Conservation (phyloP, 768 basidiomycete species). For the Hydnomerulius pinastri region DNA sequence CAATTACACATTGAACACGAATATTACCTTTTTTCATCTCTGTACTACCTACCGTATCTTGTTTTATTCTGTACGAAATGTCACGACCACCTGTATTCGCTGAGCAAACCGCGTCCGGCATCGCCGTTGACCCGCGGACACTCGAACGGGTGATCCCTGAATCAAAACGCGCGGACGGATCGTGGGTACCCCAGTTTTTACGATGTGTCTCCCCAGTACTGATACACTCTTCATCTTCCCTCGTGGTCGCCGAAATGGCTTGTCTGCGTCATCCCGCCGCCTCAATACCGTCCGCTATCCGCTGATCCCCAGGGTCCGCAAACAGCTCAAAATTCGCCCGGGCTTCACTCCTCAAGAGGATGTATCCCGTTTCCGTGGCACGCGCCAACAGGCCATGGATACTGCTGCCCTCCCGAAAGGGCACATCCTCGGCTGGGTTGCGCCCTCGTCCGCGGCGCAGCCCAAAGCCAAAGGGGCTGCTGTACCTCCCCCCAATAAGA, state of each 20-base stretch:
- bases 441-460: slow-evolving; percentile 51
- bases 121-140: slow-evolving; percentile 82
- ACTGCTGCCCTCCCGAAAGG: slow-evolving; percentile 65
- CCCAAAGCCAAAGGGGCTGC: slow-evolving; percentile 31
- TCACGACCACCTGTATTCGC: slow-evolving; percentile 78
- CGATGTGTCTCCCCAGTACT: slow-evolving; percentile 3
- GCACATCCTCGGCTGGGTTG: slow-evolving; percentile 81
- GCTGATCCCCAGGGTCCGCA: slow-evolving; percentile 62
- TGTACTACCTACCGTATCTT: neutral
- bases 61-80: slow-evolving; percentile 44
- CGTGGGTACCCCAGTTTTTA: slow-evolving; percentile 46
- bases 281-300: slow-evolving; percentile 17
- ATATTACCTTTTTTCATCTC: neutral
- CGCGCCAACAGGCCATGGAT: slow-evolving; percentile 75
- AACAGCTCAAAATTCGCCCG: slow-evolving; percentile 86
- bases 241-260: too few relatives aligned
- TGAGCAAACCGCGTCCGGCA: slow-evolving; percentile 71
- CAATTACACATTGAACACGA: neutral
- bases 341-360: slow-evolving; percentile 97
- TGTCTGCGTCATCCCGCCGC: too few relatives aligned
- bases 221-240: too few relatives aligned
- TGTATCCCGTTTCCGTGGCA: slow-evolving; percentile 80
- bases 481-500: slow-evolving; percentile 61
- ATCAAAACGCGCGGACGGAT: slow-evolving; percentile 79
- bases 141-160: slow-evolving; percentile 88